Base-by-base conservation (phyloP, 441 rosid genomes). In the Croton setiger region DNA sequence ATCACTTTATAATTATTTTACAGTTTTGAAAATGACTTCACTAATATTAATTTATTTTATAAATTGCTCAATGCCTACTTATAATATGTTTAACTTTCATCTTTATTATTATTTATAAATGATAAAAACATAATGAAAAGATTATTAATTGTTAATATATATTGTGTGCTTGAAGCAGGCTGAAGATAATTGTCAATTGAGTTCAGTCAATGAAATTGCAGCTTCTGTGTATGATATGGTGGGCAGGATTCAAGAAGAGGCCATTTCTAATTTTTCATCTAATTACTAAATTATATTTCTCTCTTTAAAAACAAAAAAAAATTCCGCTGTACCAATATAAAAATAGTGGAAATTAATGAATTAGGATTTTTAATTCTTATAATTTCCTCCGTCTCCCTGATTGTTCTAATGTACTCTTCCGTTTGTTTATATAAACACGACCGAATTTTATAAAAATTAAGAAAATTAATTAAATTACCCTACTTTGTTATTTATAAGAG, bases 161-260 rank as follows among this genome's bases (percentile, higher is more conserved):
- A 67, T 36, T 44, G 48, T n/a, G 57, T 59, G 18, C 47, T 62
- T 74, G 63, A 13, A 65, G 54, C 76, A 87, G 95, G 79, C 80
- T 36, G 88, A 81, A 72, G 86, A 84, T 17, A 76, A 76, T 41
- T 84, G 87, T 70, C 72, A 80, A 44, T 58, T 76, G 70, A 69
- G 71, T 59, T 74, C 90, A 5, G 82, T 70, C 64, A 78, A 83
- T 56, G 90, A 85, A 60, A 67, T 88, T 65, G 86, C 90, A 71
- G 72, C 83, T 15, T 86, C 86, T 7, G 86, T 81, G 73, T 79
- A 84, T 75, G 87, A 83, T 39, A 74, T 85, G 80, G 66, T 88
- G 76, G 76, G 72, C 61, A 73, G 80, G 72, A 72, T 79, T 63
- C 84, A 74, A 74, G 79, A 63, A 23, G 80, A 74, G 43, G 68